Evolutionary conservation across 129 eudicot genomes (phyloP).

Genomic region (Deinandra increscens): DNA sequence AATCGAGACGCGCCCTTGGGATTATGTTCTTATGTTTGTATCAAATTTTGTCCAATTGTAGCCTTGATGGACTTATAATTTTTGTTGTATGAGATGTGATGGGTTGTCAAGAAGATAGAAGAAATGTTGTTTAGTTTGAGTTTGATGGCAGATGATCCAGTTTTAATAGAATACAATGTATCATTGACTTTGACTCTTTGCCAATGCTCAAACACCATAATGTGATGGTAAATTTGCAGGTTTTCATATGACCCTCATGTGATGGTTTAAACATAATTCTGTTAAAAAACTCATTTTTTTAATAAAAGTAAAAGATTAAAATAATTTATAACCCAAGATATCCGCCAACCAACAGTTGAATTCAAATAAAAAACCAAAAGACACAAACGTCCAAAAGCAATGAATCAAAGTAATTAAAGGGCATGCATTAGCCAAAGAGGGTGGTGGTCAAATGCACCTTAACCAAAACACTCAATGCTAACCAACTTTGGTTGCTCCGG

Average conservation of each 20-base stretch:
- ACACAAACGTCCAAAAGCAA: background rate
- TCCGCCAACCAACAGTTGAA: too few relatives aligned
- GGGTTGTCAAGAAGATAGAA: slow-evolving; percentile 13
- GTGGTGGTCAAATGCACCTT: slow-evolving; percentile 29
- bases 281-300: too few relatives aligned
- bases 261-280: too few relatives aligned
- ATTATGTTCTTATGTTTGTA: slow-evolving; percentile 14
- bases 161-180: slow-evolving; percentile 15
- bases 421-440: slow-evolving; percentile 27
- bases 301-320: too few relatives aligned
- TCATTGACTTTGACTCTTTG: slow-evolving; percentile 11
- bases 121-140: slow-evolving; percentile 15
- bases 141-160: slow-evolving; percentile 8
- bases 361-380: background rate
- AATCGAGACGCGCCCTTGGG: background rate
- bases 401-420: background rate
- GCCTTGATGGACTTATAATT: background rate
- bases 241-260: slow-evolving; percentile 7
- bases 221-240: slow-evolving; percentile 19
- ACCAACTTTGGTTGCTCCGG: slow-evolving; percentile 40
- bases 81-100: slow-evolving; percentile 11
- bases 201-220: slow-evolving; percentile 14
- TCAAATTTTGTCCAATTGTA: slow-evolving; percentile 18
- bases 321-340: too few relatives aligned
- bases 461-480: slow-evolving; percentile 29